Percentiles rank a stretch among this genome's conserved stretches.
Conservation (phyloP, 1,284 basidiomycete species). For the Apiotrichum brassicae region DNA sequence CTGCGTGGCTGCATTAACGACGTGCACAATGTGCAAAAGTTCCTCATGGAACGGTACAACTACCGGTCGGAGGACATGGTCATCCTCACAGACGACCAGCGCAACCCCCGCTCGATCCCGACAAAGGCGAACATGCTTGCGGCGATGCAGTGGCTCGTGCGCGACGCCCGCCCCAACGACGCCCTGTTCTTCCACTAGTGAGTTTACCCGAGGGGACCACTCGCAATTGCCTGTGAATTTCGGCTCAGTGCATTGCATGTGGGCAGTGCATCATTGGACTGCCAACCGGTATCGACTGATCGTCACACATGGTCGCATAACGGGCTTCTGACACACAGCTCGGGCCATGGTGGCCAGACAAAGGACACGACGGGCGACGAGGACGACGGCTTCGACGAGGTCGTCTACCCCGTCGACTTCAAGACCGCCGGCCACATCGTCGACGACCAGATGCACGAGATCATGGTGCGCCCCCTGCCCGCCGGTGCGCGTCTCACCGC, state of each 20-base stretch:
- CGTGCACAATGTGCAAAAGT: constrained; percentile 65
- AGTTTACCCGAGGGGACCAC: constrained; percentile 22
- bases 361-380: constrained; percentile 62
- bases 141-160: constrained; percentile 87
- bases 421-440: constrained; percentile 65
- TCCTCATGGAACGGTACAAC: constrained; percentile 63
- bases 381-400: constrained; percentile 56
- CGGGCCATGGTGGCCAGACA: constrained; percentile 78
- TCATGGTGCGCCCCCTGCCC: constrained; percentile 62
- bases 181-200: constrained; percentile 87
- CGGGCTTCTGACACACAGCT: constrained; percentile 16
- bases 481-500: constrained; percentile 78
- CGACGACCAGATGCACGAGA: constrained; percentile 62
- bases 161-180: constrained; percentile 69
- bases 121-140: constrained; percentile 75
- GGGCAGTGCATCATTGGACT: no score
- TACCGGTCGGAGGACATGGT: constrained; percentile 79
- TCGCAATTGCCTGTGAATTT: neutral
- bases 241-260: neutral
- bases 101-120: constrained; percentile 59
- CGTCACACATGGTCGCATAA: neutral
- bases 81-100: constrained; percentile 67
- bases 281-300: no score
- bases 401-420: constrained; percentile 79
- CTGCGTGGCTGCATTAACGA: constrained; percentile 84